Base-by-base conservation (phyloP, 2,329 filamentous ascomycete genomes). In the Trichoderma polysporum region DNA sequence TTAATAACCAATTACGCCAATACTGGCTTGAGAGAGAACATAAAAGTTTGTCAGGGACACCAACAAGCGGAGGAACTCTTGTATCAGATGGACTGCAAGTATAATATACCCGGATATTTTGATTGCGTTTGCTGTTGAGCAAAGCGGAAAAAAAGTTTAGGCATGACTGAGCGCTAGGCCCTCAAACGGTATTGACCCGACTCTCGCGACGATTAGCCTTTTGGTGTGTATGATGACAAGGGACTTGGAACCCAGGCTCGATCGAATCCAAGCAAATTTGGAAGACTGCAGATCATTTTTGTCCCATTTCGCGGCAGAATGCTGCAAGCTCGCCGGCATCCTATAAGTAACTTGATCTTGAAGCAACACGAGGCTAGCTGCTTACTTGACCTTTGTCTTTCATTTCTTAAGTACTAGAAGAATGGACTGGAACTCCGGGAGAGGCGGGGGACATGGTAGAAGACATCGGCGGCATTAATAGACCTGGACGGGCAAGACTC, bases 71-170 rank as follows among this genome's bases (percentile, higher is more conserved):
- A 58, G 29, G 31, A 56, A 25, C 4, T 25, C 29, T 56, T 49
- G 33, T 27, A 57, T 49, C 29, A 35, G 22, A 64, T 64, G 50
- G 31, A 49, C 35, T 47, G 52, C 39, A 35, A 45, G 8, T 17
- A 22, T 25, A 19, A 65, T 45, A 65, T 65, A 65, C 62, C 62
- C 62, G 27, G 31, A 41, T 45, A 27, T 53, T 57, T 65, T 58
- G 37, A 65, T 39, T 58, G 29, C 45, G 33, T 50, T 45, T 49
- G 33, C 45, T 49, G 31, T 65, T 57, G 52, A 65, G 29, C 37
- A 56, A 35, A 49, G 31, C 52, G 39, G 27, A 13, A 19, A 54
- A 22, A 33, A 35, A 35, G 29, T 37, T 39, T 25, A n/a, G 15
- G 29, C 45, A 37, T 29, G 33, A 25, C 33, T 39, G 47, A 19